phyloP scores from a whole-genome alignment of 805 yeast genomes.

The Metschnikowia aberdeeniae region DNA sequence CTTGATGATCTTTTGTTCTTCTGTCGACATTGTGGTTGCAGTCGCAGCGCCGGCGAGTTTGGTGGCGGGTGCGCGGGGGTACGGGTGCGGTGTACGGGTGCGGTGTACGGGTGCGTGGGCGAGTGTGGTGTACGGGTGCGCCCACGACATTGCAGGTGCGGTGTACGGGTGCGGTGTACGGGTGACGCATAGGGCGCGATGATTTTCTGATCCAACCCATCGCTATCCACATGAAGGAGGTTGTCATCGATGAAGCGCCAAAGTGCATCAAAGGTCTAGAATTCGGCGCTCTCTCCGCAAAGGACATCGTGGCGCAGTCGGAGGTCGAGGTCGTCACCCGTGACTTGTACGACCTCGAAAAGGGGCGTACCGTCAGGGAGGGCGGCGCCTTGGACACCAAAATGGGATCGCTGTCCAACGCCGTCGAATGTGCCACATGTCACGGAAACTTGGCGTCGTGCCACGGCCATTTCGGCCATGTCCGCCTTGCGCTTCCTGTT shows the following conservation, averaged over 20 bases:
- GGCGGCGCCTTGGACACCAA: constrained; percentile 87
- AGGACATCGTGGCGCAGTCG: constrained; percentile 87
- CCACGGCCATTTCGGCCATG: constrained; percentile 98
- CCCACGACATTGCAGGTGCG: too few relatives aligned
- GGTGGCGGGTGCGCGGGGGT: background rate
- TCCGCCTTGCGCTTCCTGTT: constrained; percentile 88
- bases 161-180: too few relatives aligned
- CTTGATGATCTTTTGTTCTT: constrained; percentile 47
- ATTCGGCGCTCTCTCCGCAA: constrained; percentile 89
- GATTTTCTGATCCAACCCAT: background rate
- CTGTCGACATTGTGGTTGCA: constrained; percentile 5
- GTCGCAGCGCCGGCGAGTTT: background rate
- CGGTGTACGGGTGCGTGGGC: background rate
- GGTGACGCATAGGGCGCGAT: background rate
- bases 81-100: background rate
- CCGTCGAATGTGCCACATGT: constrained; percentile 87
- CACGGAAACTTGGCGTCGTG: constrained; percentile 89
- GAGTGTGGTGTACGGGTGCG: background rate
- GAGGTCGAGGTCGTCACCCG: constrained; percentile 91
- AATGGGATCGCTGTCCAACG: constrained; percentile 91
- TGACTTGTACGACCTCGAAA: constrained; percentile 86
- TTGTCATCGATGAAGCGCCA: constrained; percentile 76
- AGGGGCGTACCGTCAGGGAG: constrained; percentile 76
- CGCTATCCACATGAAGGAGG: constrained; percentile 34
- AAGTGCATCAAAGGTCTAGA: constrained; percentile 86